Conservation (phyloP, 306 rosid species). For the Acmispon strigosus region DNA sequence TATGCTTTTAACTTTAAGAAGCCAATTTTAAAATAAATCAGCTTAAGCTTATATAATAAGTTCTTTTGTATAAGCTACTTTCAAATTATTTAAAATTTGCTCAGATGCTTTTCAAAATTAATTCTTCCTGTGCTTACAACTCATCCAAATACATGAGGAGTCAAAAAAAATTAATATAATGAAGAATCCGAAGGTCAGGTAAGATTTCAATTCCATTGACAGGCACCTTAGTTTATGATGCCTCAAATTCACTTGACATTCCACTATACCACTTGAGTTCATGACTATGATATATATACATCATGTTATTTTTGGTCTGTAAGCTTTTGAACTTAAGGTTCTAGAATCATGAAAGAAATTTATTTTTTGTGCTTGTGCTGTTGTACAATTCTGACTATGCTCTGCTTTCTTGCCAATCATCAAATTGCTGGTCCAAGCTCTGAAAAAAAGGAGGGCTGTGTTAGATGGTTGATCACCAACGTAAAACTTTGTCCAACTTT, state of each 20-base stretch:
- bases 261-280: neutral
- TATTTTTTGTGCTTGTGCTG: neutral
- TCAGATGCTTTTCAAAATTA: neutral
- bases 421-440: neutral
- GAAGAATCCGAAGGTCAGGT: neutral
- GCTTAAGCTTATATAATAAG: neutral
- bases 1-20: neutral
- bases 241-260: neutral
- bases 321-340: no score
- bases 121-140: neutral
- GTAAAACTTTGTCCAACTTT: neutral
- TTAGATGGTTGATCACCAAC: neutral
- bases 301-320: no score
- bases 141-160: neutral
- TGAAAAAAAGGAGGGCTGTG: neutral
- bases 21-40: neutral
- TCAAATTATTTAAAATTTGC: neutral
- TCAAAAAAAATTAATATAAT: neutral
- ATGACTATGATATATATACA: neutral
- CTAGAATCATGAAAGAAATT: no score
- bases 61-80: neutral
- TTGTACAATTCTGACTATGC: neutral
- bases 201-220: neutral
- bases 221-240: neutral
- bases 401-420: neutral